Evolutionary conservation across 2,329 filamentous ascomycete genomes (phyloP), one percentile per base, ranked within the genome.

Genomic region (Berkeleyomyces rouxiae): DNA sequence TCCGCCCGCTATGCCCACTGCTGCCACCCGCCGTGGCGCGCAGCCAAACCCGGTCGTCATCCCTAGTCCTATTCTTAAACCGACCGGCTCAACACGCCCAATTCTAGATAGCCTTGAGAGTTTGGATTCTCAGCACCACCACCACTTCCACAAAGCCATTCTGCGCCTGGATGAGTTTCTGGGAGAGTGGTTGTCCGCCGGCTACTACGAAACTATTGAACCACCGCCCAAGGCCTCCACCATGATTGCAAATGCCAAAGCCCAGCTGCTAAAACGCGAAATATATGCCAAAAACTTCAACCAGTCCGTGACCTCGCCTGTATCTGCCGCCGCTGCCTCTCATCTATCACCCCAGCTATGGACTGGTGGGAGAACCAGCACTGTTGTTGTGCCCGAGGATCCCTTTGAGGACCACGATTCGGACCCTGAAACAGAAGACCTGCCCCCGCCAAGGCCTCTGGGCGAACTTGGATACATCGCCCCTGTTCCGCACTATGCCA

Each of bases 191-290:
- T 79, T 97, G 39, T 88, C 87, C 1, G 89, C 90, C 0, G 86
- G 91, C 70, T 99, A 99, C 72, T 99, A 92, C 69, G 90, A 96
- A 66, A 81, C 87, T 61, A 96, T 96, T 67, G 92, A 88, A 0
- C 88, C 90, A 2, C 93, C 93, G 9, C 93, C 93, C 0, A 83
- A 84, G 51, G 92, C 90, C 2, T 82, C 86, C 3, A 81, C 93
- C 74, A 95, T 99, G 89, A 78, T 97, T 2, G 87, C 88, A 36
- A 83, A 83, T 47, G 92, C 93, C 39, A 97, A 96, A 73, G 88
- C 88, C 33, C 89, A 95, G 68, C 76, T 99, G 3, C 77, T 96
- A 57, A 82, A 86, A 61, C 82, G 86, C 53, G 88, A 88, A 63
- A 87, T 93, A 68, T 82, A 84, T 66, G 77, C 75, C 64, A 76